Base-by-base conservation (phyloP, 2,329 filamentous ascomycete genomes). In the Cadophora gregata region DNA sequence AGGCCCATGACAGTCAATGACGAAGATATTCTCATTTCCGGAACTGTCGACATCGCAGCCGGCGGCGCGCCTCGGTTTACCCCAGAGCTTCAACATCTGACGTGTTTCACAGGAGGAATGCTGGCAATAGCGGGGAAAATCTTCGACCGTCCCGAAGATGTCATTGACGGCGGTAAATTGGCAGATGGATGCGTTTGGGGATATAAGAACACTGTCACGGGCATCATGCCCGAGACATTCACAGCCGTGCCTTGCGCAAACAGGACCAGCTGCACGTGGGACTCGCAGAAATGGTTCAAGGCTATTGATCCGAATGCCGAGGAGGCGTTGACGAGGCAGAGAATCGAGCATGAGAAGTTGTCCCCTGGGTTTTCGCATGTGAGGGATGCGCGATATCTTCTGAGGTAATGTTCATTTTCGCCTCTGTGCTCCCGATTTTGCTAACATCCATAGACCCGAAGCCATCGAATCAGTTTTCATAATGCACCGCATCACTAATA, bases 31-130 rank as follows among this genome's bases (percentile, higher is more conserved):
- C 75, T 85, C 14, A 80, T 87, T 58, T 81, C 85, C 1, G 85
- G 84, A 10, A 80, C 82, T 56, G 78, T 79, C 9, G 74, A 75
- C 19, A 71, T 79, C 12, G 56, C 77, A 81, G 19, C 84, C 89
- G 66, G 63, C 4, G 42, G 58, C 24, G 9, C 47, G 66, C 90
- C 92, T 7, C 47, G 61, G 4, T 67, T 72, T 19, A 73, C 68
- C 76, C 68, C 75, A 47, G 81, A 73, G 16, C 79, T 83, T 3
- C 86, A 92, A 71, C 91, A 93, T 77, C 81, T 93, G 1, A 85
- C 86, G 1, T 94, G 91, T 77, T 94, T 92, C 74, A 82, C 86
- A 3, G 91, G 91, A 4, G 91, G 90, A 16, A 89, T 91, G 81
- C 88, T 91, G 53, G 90, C 83, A 0, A 84, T 93, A 50, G 88